Evolutionary conservation across 2,329 filamentous ascomycete species (phyloP).

Genomic region (Sclerotinia trifoliorum): DNA sequence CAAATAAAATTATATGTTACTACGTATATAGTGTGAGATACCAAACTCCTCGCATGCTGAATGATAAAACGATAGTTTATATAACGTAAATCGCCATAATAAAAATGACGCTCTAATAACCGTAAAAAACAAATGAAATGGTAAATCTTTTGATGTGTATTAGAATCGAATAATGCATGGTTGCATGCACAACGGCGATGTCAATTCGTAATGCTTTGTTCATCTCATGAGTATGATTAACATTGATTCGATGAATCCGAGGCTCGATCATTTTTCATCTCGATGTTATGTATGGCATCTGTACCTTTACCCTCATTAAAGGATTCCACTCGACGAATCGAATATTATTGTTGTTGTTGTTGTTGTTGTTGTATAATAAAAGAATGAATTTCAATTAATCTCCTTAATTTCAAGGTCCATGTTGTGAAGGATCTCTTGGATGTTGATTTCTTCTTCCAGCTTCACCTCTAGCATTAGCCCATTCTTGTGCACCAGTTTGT

Average conservation of each 20-base stretch:
- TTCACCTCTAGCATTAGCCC: constrained; percentile 50
- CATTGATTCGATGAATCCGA: background rate
- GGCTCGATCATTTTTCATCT: background rate
- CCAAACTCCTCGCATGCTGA: background rate
- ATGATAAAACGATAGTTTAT: background rate
- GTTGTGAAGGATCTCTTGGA: constrained; percentile 47
- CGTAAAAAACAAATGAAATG: background rate
- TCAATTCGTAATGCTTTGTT: background rate
- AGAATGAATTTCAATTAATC: constrained; percentile 5
- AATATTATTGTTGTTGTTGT: background rate
- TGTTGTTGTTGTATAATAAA: background rate
- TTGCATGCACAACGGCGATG: background rate
- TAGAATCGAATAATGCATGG: background rate
- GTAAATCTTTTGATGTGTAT: background rate
- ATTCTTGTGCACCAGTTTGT: constrained; percentile 52
- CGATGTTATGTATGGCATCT: background rate
- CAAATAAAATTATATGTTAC: constrained; percentile 24
- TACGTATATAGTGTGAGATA: background rate
- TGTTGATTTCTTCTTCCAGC: constrained; percentile 43
- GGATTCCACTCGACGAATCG: background rate
- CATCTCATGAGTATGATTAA: background rate
- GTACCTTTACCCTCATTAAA: background rate
- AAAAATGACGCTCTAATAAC: background rate
- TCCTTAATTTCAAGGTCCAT: constrained; percentile 37
- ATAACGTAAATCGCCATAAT: constrained; percentile 7